Evolutionary conservation across 257 asterid genomes (phyloP), one percentile per base, ranked within the genome.

Genomic region (Fraxinus cuspidata): DNA sequence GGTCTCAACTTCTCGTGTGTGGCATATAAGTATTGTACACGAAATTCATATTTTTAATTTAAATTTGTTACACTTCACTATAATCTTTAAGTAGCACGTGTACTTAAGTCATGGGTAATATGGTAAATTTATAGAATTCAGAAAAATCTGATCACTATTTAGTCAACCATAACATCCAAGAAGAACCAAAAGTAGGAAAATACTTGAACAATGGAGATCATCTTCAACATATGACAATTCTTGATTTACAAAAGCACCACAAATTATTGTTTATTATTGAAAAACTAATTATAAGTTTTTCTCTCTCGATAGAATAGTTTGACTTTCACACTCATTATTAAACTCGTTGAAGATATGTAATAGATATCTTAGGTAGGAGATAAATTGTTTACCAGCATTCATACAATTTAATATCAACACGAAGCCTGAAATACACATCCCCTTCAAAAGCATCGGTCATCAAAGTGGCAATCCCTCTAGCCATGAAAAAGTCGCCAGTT

Each of bases 401-500:
- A 1, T 92, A 92, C 1, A 94, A 64, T 72, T 81, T 89, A 73
- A 94, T 81, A 84, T 88, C 91, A 18, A 74, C 88, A 1, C 85
- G 87, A 23, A 92, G 92, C 76, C 98, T 73, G 28, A 94, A 92
- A 69, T 92, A 92, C 42, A 89, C 97, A 0, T 88, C 96, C 1
- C 90, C 93, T 58, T 94, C 97, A 2, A 82, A 75, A 0, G 98
- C 90, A 83, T 92, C 97, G 0, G 97, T 94, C 60, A 8, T 75
- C 80, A 94, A 18, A 19, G 94, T 88, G 3, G 97, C 98, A 53
- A 90, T 84, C 27, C 98, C 98, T 80, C 97, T 83, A 3, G 87
- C n/a, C 97, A 94, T 90, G 90, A 94, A 94, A 79, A 92, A 94
- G 44, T 94, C 97, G 0, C 97, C 98, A 0, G 98, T 92, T 7